These are phyloP conservation scores for Malus hybrid DNA, from an alignment of 331 rosid species.

Conservation along the genomic window DNA sequence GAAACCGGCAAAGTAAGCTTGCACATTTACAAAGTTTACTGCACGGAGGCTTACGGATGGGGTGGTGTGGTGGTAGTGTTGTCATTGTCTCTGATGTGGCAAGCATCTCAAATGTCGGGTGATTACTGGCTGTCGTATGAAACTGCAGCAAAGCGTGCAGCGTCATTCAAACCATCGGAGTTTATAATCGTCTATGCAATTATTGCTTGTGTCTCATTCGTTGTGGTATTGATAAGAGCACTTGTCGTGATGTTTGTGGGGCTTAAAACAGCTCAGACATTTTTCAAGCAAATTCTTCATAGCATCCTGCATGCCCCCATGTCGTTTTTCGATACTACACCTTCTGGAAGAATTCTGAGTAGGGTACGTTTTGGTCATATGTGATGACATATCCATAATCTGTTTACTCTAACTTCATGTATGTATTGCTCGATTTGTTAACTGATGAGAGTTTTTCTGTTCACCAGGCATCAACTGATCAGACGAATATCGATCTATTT, in stretches of 20 bases:
- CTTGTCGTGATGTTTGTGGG: slow-evolving; percentile 38
- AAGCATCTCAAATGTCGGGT: slow-evolving; percentile 52
- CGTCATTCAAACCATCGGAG: slow-evolving; percentile 34
- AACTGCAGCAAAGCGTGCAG: slow-evolving; percentile 52
- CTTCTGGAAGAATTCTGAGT: slow-evolving; percentile 83
- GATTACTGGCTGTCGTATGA: slow-evolving; percentile 88
- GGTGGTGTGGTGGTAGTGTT: slow-evolving; percentile 42
- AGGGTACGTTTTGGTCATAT: slow-evolving; percentile 45
- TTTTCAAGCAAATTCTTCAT: slow-evolving; percentile 61
- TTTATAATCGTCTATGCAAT: slow-evolving; percentile 52
- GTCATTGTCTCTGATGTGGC: slow-evolving; percentile 49
- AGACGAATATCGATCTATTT: slow-evolving; percentile 59
- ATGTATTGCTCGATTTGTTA: background rate
- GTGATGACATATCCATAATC: background rate
- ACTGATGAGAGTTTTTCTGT: background rate
- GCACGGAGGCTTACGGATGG: slow-evolving; percentile 88
- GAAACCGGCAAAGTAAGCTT: slow-evolving; percentile 74
- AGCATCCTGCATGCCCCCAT: slow-evolving; percentile 91
- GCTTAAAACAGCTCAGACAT: slow-evolving; percentile 59
- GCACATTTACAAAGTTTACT: slow-evolving; percentile 52
- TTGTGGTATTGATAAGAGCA: slow-evolving; percentile 40
- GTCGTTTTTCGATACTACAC: slow-evolving; percentile 93
- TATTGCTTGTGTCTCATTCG: slow-evolving; percentile 32
- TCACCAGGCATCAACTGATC: slow-evolving; percentile 80
- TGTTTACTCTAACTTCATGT: background rate